phyloP scores from a whole-genome alignment of 345 rosid species.

The Salix brachista region DNA sequence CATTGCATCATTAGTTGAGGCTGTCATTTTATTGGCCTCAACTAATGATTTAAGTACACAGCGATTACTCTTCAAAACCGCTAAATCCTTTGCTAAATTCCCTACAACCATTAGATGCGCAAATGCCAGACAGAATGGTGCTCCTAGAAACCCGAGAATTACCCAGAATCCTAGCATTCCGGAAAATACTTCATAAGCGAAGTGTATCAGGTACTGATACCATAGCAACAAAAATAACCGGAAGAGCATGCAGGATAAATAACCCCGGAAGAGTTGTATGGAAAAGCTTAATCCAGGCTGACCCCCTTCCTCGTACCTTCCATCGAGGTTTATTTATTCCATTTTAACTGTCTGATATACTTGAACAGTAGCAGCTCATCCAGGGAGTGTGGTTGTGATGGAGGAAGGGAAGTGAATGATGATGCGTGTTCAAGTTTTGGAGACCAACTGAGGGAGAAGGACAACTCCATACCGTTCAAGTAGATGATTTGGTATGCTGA shows the following conservation, averaged over 20 bases:
- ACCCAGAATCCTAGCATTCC: constrained; percentile 9
- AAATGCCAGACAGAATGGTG: constrained; percentile 28
- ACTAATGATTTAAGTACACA: constrained; percentile 24
- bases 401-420: constrained; percentile 30
- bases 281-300: constrained; percentile 30
- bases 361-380: constrained; percentile 28
- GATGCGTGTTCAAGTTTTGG: constrained; percentile 20
- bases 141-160: constrained; percentile 17
- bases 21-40: constrained; percentile 21
- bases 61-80: constrained; percentile 20
- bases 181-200: constrained; percentile 7
- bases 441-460: constrained; percentile 9
- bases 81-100: constrained; percentile 23
- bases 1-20: neutral
- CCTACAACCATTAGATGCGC: constrained; percentile 29
- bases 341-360: constrained; percentile 31
- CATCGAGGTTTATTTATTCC: constrained; percentile 22
- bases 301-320: constrained; percentile 16
- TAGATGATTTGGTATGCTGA: constrained; percentile 8
- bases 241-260: constrained; percentile 16
- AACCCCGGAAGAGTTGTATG: constrained; percentile 27
- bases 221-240: constrained; percentile 12
- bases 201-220: constrained; percentile 9
- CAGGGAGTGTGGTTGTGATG: constrained; percentile 25
- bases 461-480: neutral